These are phyloP conservation scores for Amaranthus cruentus DNA, from an alignment of 148 eudicot species.

Conservation along the genomic window DNA sequence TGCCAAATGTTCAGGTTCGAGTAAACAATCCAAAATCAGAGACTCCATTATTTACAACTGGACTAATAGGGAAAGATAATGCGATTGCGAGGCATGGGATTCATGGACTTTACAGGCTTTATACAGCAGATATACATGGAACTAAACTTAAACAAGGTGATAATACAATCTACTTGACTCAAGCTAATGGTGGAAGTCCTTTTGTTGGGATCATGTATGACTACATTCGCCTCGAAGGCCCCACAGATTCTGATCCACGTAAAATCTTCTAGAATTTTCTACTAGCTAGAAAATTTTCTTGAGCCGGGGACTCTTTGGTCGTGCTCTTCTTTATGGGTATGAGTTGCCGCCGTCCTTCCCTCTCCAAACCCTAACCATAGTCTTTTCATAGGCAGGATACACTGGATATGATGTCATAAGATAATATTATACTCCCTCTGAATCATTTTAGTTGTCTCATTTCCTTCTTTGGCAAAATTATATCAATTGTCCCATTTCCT, in stretches of 20 bases:
- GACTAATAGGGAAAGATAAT: constrained; percentile 64
- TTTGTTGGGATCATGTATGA: constrained; percentile 79
- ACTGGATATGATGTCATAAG: no score
- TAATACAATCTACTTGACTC: constrained; percentile 61
- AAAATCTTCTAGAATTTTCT: background rate
- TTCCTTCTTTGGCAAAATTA: no score
- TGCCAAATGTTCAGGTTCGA: constrained; percentile 41
- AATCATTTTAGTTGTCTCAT: no score
- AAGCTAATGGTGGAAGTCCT: constrained; percentile 49
- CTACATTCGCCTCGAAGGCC: constrained; percentile 73
- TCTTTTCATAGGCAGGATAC: no score
- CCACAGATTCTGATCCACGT: constrained; percentile 20
- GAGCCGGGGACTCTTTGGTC: no score
- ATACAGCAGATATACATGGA: constrained; percentile 43
- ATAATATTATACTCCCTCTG: no score
- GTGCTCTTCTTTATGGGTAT: no score
- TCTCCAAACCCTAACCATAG: no score
- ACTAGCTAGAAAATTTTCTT: no score
- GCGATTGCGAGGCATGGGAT: constrained; percentile 87
- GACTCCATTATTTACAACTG: constrained; percentile 58
- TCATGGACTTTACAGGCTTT: constrained; percentile 73
- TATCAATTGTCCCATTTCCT: no score
- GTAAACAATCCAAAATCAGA: constrained; percentile 44
- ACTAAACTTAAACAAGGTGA: constrained; percentile 39
- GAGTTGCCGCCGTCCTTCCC: no score